phyloP scores from a whole-genome alignment of 768 basidiomycete species.

The Russula brevipes region DNA sequence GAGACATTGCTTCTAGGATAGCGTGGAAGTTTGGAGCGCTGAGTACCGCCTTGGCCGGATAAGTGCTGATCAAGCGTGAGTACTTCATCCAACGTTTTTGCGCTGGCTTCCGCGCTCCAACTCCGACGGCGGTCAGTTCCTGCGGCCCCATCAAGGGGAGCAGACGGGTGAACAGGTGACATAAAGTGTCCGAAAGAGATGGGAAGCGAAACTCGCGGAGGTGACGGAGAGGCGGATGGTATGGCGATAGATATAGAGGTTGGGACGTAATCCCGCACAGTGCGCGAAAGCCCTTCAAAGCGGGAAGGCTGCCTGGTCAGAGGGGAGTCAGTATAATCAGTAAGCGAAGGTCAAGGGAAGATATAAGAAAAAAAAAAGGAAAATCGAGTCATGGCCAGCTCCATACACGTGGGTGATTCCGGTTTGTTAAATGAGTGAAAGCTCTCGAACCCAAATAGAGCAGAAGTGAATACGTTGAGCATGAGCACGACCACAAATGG shows the following conservation, averaged over 20 bases:
- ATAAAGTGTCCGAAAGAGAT: constrained; percentile 45
- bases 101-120: constrained; percentile 17
- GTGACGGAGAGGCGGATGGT: constrained; percentile 44
- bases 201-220: constrained; percentile 46
- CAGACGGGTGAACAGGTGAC: constrained; percentile 27
- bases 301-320: constrained; percentile 43
- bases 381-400: neutral
- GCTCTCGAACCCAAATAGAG: neutral
- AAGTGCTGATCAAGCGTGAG: constrained; percentile 22
- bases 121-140: constrained; percentile 16
- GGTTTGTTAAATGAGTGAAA: neutral
- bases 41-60: constrained; percentile 9
- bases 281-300: constrained; percentile 48
- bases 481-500: neutral
- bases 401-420: neutral
- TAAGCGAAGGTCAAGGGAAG: neutral
- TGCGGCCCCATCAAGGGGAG: neutral
- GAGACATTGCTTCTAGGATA: constrained; percentile 31
- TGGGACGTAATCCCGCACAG: constrained; percentile 51
- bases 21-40: constrained; percentile 21
- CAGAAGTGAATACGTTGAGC: neutral
- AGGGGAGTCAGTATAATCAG: neutral
- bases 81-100: constrained; percentile 29
- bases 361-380: neutral
- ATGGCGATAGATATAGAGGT: constrained; percentile 48